A percentile compares a stretch with the other conserved stretches of the same genome.
phyloP scores from a whole-genome alignment of 331 rosid genomes.

The Pyracantha coccinea region DNA sequence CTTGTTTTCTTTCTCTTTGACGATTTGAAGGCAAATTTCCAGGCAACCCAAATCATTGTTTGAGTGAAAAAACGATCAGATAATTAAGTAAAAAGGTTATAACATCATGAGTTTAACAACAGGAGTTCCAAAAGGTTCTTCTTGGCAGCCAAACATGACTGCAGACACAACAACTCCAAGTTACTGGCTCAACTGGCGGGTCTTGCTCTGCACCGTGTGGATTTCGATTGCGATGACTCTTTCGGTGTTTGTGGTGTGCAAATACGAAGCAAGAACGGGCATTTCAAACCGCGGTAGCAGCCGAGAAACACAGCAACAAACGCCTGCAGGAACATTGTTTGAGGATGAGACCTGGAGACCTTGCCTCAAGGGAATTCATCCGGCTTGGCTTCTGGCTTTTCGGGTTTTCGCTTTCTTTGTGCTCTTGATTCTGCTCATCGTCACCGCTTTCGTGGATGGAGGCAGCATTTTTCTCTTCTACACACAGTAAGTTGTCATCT shows the following conservation, averaged over 20 bases:
- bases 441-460: slow-evolving; percentile 57
- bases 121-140: slow-evolving; percentile 56
- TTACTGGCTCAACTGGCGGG: slow-evolving; percentile 93
- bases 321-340: slow-evolving; percentile 39
- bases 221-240: slow-evolving; percentile 29
- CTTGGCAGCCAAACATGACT: slow-evolving; percentile 85
- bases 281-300: slow-evolving; percentile 14
- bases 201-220: slow-evolving; percentile 61
- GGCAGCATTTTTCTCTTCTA: slow-evolving; percentile 72
- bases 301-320: slow-evolving; percentile 26
- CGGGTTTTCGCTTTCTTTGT: slow-evolving; percentile 70
- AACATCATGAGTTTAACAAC: slow-evolving; percentile 60
- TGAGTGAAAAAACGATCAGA: background rate
- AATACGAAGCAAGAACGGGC: slow-evolving; percentile 30
- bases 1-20: slow-evolving; percentile 3
- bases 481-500: slow-evolving; percentile 62
- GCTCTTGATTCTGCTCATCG: slow-evolving; percentile 61
- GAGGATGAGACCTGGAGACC: slow-evolving; percentile 98
- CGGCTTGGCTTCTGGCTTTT: slow-evolving; percentile 85
- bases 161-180: slow-evolving; percentile 56
- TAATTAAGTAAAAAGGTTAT: background rate
- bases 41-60: slow-evolving; percentile 3
- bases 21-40: slow-evolving; percentile 17
- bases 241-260: slow-evolving; percentile 49
- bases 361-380: slow-evolving; percentile 80